Percentiles rank a stretch among this genome's conserved stretches.
phyloP scores from a whole-genome alignment of 441 rosid genomes.

The Adansonia rubrostipa region DNA sequence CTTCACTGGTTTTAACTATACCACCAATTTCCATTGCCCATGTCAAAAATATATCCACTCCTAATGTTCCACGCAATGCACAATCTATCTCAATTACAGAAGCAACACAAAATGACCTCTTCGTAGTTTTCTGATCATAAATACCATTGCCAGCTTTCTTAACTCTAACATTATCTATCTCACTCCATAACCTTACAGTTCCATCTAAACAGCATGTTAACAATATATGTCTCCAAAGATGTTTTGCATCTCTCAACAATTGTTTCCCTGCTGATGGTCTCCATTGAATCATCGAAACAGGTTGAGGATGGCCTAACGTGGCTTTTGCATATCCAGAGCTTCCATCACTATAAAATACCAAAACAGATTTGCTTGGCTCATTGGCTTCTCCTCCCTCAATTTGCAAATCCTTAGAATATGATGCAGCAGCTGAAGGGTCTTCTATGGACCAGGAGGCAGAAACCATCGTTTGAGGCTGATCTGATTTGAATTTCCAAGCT shows the following conservation, averaged over 20 bases:
- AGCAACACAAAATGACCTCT: conserved; percentile 60
- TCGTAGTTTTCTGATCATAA: conserved; percentile 44
- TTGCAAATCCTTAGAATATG: conserved; percentile 43
- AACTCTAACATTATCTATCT: conserved; percentile 67
- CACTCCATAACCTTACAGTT: conserved; percentile 86
- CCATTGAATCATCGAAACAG: conserved; percentile 86
- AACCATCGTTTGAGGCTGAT: conserved; percentile 72
- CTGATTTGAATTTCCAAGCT: conserved; percentile 74
- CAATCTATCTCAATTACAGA: conserved; percentile 82
- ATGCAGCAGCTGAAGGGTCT: conserved; percentile 79
- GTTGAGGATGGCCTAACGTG: conserved; percentile 74
- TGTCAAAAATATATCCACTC: conserved; percentile 55
- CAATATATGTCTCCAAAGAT: conserved; percentile 53
- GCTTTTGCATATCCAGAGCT: conserved; percentile 48
- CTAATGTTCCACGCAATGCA: conserved; percentile 62
- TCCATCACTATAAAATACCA: conserved; percentile 54
- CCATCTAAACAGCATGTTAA: conserved; percentile 95
- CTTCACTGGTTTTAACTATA: conserved; percentile 50
- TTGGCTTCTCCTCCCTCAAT: conserved; percentile 41
- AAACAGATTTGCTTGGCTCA: conserved; percentile 54
- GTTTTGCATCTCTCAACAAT: conserved; percentile 38
- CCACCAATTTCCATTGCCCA: conserved; percentile 78
- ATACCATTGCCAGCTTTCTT: conserved; percentile 51
- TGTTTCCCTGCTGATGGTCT: conserved; percentile 60
- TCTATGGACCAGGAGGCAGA: conserved; percentile 84